Evolutionary conservation across 2,329 filamentous ascomycete genomes (phyloP).

Genomic region (Cladosporium cucumerinum): DNA sequence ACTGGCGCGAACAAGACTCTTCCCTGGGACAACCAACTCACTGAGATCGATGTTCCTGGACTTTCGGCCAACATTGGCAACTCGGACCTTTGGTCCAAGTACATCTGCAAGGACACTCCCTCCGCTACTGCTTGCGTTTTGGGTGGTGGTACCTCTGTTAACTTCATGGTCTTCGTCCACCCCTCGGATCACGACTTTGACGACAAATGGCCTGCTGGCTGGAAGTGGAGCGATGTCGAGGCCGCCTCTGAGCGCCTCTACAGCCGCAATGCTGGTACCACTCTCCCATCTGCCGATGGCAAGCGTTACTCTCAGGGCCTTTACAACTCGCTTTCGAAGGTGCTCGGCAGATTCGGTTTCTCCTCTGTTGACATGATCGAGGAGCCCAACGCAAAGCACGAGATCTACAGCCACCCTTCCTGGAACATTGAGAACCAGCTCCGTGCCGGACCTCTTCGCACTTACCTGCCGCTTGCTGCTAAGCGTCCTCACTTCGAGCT

Average conservation of each 20-base stretch:
- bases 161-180: slow-evolving; percentile 65
- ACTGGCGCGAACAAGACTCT: slow-evolving; percentile 62
- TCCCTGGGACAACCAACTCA: slow-evolving; percentile 61
- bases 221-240: slow-evolving; percentile 63
- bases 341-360: slow-evolving; percentile 61
- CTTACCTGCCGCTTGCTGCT: slow-evolving; percentile 63
- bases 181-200: slow-evolving; percentile 67
- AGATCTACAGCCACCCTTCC: slow-evolving; percentile 60
- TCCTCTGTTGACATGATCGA: slow-evolving; percentile 58
- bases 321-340: slow-evolving; percentile 59
- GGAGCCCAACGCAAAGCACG: slow-evolving; percentile 61
- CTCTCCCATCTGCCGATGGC: slow-evolving; percentile 62
- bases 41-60: slow-evolving; percentile 68
- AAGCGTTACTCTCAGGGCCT: slow-evolving; percentile 64
- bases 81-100: slow-evolving; percentile 33
- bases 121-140: slow-evolving; percentile 70
- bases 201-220: slow-evolving; percentile 67
- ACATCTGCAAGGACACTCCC: slow-evolving; percentile 65
- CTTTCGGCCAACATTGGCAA: slow-evolving; percentile 35
- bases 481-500: slow-evolving; percentile 63
- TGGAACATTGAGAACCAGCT: slow-evolving; percentile 67
- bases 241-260: slow-evolving; percentile 61
- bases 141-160: slow-evolving; percentile 64
- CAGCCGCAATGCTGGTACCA: slow-evolving; percentile 65
- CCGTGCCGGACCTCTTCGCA: slow-evolving; percentile 66